These are phyloP conservation scores for Batrachochytrium dendrobatidis DNA, from an alignment of 371 early-diverging fungal genomes.

Conservation along the genomic window DNA sequence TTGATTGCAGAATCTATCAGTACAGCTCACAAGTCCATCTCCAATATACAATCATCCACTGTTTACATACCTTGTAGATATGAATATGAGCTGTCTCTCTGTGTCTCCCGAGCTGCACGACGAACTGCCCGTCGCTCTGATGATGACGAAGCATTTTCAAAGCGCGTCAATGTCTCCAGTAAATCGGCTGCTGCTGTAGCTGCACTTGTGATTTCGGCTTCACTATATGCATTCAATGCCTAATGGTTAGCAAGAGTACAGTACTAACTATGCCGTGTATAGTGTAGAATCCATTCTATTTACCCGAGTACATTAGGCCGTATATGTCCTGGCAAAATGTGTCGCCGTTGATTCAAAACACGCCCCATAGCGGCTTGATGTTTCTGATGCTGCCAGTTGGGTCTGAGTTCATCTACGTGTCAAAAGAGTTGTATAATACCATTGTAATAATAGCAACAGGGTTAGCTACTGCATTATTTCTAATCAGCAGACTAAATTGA, in stretches of 20 bases:
- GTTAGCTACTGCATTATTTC: too few species aligned
- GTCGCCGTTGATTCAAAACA: neutral
- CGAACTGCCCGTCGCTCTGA: neutral
- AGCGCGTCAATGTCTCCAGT: slow-evolving; percentile 12
- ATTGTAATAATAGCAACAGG: too few species aligned
- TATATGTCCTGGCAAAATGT: neutral
- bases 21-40: neutral
- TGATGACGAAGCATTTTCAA: neutral
- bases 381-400: slow-evolving; percentile 52
- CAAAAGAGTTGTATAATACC: too few species aligned
- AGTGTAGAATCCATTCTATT: neutral
- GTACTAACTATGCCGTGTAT: neutral
- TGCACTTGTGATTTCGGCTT: slow-evolving; percentile 11
- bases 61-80: neutral
- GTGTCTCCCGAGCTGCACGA: neutral
- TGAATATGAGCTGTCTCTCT: neutral
- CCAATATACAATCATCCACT: too few species aligned
- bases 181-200: slow-evolving; percentile 16
- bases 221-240: slow-evolving; percentile 8
- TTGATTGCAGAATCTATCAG: neutral
- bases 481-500: too few species aligned
- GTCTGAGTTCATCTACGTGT: slow-evolving; percentile 67
- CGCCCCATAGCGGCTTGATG: slow-evolving; percentile 20
- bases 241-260: neutral
- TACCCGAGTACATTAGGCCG: too few species aligned